Evolutionary conservation across 2,329 filamentous ascomycete species (phyloP).

Genomic region (Sarocladium strictum): DNA sequence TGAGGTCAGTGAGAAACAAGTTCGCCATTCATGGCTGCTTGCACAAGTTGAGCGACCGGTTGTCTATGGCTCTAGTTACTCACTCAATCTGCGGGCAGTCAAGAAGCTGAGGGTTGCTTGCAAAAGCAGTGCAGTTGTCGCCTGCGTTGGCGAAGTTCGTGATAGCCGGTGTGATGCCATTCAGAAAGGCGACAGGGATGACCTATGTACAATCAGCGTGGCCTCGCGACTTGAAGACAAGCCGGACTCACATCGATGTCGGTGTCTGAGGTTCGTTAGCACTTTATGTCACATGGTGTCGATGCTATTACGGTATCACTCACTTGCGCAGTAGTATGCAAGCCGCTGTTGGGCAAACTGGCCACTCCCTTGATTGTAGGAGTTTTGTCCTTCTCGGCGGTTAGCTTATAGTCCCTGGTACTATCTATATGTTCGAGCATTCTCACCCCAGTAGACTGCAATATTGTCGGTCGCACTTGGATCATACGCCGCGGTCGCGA

Average conservation of each 20-base stretch:
- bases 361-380: constrained; percentile 38
- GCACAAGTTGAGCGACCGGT: too few species aligned
- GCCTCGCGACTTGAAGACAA: too few species aligned
- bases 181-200: constrained; percentile 59
- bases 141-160: constrained; percentile 61
- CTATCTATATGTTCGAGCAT: background rate
- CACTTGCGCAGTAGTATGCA: constrained; percentile 53
- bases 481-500: background rate
- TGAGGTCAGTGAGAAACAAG: background rate
- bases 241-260: constrained; percentile 44
- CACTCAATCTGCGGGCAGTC: constrained; percentile 61
- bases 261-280: constrained; percentile 27
- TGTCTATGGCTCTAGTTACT: too few species aligned
- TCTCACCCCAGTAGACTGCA: constrained; percentile 60
- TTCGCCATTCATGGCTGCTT: too few species aligned
- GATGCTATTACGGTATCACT: constrained; percentile 17
- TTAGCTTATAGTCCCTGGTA: background rate
- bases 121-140: constrained; percentile 54
- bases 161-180: constrained; percentile 46
- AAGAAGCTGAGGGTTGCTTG: constrained; percentile 47
- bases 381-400: constrained; percentile 49
- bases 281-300: constrained; percentile 9
- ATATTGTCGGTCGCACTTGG: constrained; percentile 36
- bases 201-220: constrained; percentile 27
- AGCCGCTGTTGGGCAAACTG: constrained; percentile 47